Evolutionary conservation across 208 protist species (phyloP), one percentile per base, ranked within the genome.

Genomic region (Strigomonas galati): DNA sequence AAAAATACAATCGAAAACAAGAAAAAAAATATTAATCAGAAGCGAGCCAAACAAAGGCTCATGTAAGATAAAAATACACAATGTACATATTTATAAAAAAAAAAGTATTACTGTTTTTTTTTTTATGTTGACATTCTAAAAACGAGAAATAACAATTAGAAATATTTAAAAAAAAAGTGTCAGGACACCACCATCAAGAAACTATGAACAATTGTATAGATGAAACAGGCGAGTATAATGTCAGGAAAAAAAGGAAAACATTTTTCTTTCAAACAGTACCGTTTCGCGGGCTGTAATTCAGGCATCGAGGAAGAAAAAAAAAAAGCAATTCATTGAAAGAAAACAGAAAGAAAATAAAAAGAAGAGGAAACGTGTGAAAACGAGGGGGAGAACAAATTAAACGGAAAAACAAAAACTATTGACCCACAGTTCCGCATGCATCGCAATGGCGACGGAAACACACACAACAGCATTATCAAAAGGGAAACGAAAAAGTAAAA

Each of bases 401-500:
- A 14, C 7, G 28, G 32, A 31, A 60, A 12, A 60, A 26, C 48
- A 44, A 6, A 6, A 44, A 6, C 37, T n/a, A n/a, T n/a, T n/a
- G n/a, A n/a, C n/a, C n/a, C n/a, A n/a, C n/a, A n/a, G n/a, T n/a
- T n/a, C n/a, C n/a, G n/a, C n/a, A n/a, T n/a, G n/a, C n/a, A n/a
- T n/a, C n/a, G n/a, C n/a, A n/a, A n/a, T n/a, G n/a, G n/a, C n/a
- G n/a, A n/a, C n/a, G n/a, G n/a, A n/a, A n/a, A n/a, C n/a, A n/a
- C n/a, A n/a, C n/a, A n/a, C n/a, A n/a, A n/a, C n/a, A n/a, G n/a
- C n/a, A 24, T 30, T 26, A 63, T 24, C 7, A 46, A 24, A 52
- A 63, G 48, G 35, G 62, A 40, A 40, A 55, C 15, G 43, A 67
- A 55, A 58, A 28, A 9, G 30, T 46, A 57, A 66, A 66, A 66